phyloP scores from a whole-genome alignment of 2,329 filamentous ascomycete species.

The Cryphonectria carpinicola region DNA sequence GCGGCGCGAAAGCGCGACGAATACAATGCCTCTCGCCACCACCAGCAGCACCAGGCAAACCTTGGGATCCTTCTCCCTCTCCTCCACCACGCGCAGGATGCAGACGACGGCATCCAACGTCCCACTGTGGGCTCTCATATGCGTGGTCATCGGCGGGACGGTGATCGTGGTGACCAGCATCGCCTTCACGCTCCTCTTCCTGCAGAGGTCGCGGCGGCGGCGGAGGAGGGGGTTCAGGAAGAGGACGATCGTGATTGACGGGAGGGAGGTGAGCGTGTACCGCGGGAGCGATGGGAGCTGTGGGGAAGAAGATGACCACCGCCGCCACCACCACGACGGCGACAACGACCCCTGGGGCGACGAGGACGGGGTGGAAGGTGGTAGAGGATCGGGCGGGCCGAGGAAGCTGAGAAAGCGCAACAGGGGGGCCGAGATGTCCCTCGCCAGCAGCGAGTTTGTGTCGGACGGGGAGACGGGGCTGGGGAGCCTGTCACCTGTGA shows the following conservation, averaged over 20 bases:
- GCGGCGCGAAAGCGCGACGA: not conserved
- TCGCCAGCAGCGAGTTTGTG: not conserved
- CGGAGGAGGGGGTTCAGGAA: conserved; percentile 16
- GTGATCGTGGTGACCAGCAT: conserved; percentile 45
- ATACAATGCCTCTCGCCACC: not conserved
- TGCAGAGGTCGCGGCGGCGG: conserved; percentile 42
- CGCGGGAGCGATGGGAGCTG: conserved; percentile 18
- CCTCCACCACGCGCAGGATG: not conserved
- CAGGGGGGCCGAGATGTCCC: not conserved
- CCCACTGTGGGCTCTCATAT: conserved; percentile 43
- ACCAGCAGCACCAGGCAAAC: no score
- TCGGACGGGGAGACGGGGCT: conserved; percentile 1
- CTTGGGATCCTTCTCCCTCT: not conserved
- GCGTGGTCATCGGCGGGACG: conserved; percentile 53
- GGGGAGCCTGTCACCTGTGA: conserved; percentile 2
- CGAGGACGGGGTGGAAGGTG: not conserved
- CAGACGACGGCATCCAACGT: conserved; percentile 26
- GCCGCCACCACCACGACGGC: not conserved
- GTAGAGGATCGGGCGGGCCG: not conserved
- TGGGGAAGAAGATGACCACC: not conserved
- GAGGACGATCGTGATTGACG: conserved; percentile 8
- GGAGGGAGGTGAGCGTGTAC: conserved; percentile 17
- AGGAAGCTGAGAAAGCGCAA: conserved; percentile 22
- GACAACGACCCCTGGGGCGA: not conserved
- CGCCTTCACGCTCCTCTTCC: conserved; percentile 46